Base-by-base conservation (phyloP, 2,329 filamentous ascomycete species). In the Zymoseptoria pseudotritici region DNA sequence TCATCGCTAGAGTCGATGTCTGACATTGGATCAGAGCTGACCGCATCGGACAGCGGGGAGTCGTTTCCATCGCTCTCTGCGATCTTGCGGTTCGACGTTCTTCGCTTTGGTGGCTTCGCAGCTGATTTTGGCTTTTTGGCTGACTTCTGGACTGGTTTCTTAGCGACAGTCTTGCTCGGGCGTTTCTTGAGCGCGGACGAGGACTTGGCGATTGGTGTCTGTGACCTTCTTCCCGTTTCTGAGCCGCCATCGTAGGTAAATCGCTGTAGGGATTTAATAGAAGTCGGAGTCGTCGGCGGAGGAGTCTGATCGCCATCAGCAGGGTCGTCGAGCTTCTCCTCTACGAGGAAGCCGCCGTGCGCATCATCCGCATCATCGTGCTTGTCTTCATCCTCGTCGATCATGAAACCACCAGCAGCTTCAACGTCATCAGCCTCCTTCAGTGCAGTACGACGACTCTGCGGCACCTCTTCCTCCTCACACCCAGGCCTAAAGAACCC, bases 401-500 rank as follows among this genome's bases (percentile, higher is more conserved):
- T 64, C 1, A 71, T 55, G 56, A 71, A 70, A 0, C 69, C 67
- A 20, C 70, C 70, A 6, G 63, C 65, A 50, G 36, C 54, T 31
- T 56, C 59, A n/a, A 65, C 65, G 19, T 64, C 63, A 4, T 61
- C 57, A 8, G 64, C 64, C 9, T 63, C 63, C 57, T 13, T 58
- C 60, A 29, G 65, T 8, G 10, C 26, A 29, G 64, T 61, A 7
- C 17, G 20, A n/a, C 60, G 58, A 70, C 72, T 10, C 66, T 73
- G 56, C 63, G 73, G 61, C 49, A 71, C 66, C 63, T 71, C 58
- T 22, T 70, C 73, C 21, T 72, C 71, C 22, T 73, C 67, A 53
- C 71, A 66, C 1, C 75, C 76, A 24, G 72, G 71, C 13, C 73
- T 54, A 53, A 79, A 76, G 53, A 78, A 77, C 10, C 77, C 77